phyloP scores from a whole-genome alignment of 2,329 filamentous ascomycete genomes.

The Polytolypa hystricis region DNA sequence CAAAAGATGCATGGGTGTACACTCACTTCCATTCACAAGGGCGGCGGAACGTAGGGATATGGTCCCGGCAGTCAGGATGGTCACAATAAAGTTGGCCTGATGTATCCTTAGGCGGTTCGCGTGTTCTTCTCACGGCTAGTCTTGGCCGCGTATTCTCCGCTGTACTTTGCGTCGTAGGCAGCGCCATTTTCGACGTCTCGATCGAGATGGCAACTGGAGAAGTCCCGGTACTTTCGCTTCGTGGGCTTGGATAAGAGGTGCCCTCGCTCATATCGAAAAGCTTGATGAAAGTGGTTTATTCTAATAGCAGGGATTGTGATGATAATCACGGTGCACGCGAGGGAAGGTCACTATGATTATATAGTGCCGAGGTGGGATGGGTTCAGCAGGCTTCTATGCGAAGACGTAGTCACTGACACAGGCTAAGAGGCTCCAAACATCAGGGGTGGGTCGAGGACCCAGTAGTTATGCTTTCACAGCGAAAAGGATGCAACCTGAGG shows the following conservation, averaged over 20 bases:
- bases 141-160: slow-evolving; percentile 28
- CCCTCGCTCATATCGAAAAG: slow-evolving; percentile 30
- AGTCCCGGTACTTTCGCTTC: slow-evolving; percentile 31
- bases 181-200: slow-evolving; percentile 17
- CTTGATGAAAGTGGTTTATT: slow-evolving; percentile 15
- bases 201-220: slow-evolving; percentile 25
- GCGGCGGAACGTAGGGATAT: slow-evolving; percentile 57
- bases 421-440: background rate
- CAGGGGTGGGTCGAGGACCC: background rate
- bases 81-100: slow-evolving; percentile 71
- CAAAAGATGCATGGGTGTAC: slow-evolving; percentile 1
- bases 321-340: background rate
- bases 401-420: no score
- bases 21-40: slow-evolving; percentile 93
- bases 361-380: background rate
- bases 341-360: background rate
- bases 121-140: slow-evolving; percentile 31
- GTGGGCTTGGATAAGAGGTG: slow-evolving; percentile 33
- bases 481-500: background rate
- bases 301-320: slow-evolving; percentile 7
- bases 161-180: slow-evolving; percentile 20
- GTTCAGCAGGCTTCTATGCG: background rate
- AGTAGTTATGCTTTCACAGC: no score
- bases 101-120: slow-evolving; percentile 49
- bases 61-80: slow-evolving; percentile 55